Evolutionary conservation across 177 flowering plant genomes (phyloP), one percentile per base, ranked within the genome.

Genomic region (Vitis hybrid): DNA sequence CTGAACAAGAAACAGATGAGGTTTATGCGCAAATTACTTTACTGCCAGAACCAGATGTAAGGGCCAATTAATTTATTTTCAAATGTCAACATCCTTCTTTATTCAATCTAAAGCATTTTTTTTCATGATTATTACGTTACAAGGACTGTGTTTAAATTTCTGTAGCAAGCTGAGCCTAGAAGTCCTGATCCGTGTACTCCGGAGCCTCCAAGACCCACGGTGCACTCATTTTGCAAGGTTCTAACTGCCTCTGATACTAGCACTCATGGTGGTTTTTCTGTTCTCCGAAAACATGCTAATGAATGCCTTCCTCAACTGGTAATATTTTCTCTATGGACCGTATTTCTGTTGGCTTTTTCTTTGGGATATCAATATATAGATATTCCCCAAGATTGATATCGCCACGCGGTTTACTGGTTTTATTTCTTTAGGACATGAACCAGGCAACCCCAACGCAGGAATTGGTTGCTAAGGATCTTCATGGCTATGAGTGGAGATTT

Each of bases 251-350:
- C 98, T 50, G 98, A 92, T 75, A 94, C 98, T 0, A 92, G 98
- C 78, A 94, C 98, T 18, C 98, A 94, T 68, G 98, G 98, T 18
- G 98, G 98, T 9, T 94, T 91, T 77, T 94, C 97, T 70, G 98
- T 94, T 72, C 92, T 92, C 2, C 78, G 97, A 2, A 94, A 84
- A 68, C 98, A 92, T 75, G 98, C 98, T 6, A 88, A 87, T 55
- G 96, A 92, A 58, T 92, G 96, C 74, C 92, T 94, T 65, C 97
- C 97, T 59, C 86, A 84, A 0, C 74, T 93, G 91, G 97, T 93
- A 79, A 67, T 56, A 27, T 21, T 59, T 56, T 17, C 66, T 46
- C 6, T 48, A 32, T 30, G 14, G 3, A 18, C 2, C 13, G 21
- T 60, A 11, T 49, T 24, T 27, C 61, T 15, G 9, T 18, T 63